Evolutionary conservation across 2,329 filamentous ascomycete species (phyloP).

Genomic region (Diaporthe vaccinii): DNA sequence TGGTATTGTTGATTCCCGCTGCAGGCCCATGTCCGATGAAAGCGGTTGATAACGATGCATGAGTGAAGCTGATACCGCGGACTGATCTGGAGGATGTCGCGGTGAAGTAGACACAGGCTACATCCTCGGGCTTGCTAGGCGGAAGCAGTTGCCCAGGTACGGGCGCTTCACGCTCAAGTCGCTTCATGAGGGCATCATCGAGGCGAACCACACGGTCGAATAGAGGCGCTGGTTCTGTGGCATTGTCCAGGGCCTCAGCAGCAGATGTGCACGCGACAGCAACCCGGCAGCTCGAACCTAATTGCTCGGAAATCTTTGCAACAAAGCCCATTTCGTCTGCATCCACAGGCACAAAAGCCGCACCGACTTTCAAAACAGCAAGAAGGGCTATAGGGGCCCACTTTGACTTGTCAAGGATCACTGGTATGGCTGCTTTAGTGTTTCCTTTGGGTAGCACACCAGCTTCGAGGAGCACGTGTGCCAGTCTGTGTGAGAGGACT

Average conservation of each 20-base stretch:
- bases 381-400: constrained; percentile 79
- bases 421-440: constrained; percentile 69
- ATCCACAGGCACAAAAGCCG: constrained; percentile 65
- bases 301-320: constrained; percentile 34
- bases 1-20: constrained; percentile 62
- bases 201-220: constrained; percentile 39
- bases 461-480: constrained; percentile 61
- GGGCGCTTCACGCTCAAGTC: constrained; percentile 36
- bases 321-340: constrained; percentile 56
- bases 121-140: constrained; percentile 56
- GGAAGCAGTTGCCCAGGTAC: constrained; percentile 43
- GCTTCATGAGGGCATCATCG: constrained; percentile 40
- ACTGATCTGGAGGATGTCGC: constrained; percentile 69
- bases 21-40: constrained; percentile 65
- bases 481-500: constrained; percentile 54
- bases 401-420: constrained; percentile 78
- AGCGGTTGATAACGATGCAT: constrained; percentile 68
- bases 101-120: constrained; percentile 73
- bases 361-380: constrained; percentile 71
- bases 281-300: constrained; percentile 41
- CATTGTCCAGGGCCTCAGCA: constrained; percentile 34
- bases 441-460: constrained; percentile 56
- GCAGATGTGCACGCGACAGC: constrained; percentile 38
- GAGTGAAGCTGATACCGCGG: constrained; percentile 73
- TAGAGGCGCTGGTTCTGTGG: constrained; percentile 21